phyloP scores from a whole-genome alignment of 305 asterid genomes.

The Fraxinus sp. region DNA sequence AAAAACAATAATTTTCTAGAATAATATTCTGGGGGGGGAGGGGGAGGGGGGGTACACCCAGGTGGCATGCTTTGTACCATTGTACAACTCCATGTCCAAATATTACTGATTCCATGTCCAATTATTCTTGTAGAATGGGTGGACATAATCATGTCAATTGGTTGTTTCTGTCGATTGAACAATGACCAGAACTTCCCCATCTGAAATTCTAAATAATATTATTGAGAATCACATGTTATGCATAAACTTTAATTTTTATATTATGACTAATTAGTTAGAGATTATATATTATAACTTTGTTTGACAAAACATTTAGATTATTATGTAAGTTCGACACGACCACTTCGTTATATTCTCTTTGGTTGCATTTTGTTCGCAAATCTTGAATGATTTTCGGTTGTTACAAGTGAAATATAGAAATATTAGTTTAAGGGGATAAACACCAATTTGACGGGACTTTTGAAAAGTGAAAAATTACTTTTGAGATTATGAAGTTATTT shows the following conservation, averaged over 20 bases:
- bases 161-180: slow-evolving; percentile 4
- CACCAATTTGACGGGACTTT: no score
- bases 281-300: not conserved
- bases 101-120: not conserved
- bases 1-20: not conserved
- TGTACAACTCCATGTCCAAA: slow-evolving; percentile 8
- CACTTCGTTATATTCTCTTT: not conserved
- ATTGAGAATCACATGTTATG: not conserved
- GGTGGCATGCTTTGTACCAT: slow-evolving; percentile 21
- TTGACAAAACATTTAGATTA: not conserved
- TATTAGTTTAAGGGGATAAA: not conserved
- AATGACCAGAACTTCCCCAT: not conserved
- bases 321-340: not conserved
- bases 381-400: not conserved
- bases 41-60: not conserved
- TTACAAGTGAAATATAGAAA: not conserved
- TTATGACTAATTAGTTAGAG: not conserved
- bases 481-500: no score
- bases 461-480: no score
- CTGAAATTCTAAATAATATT: not conserved
- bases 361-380: not conserved
- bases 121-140: slow-evolving; percentile 4
- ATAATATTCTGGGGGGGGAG: no score
- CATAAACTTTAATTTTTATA: not conserved
- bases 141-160: not conserved